Evolutionary conservation across 2,329 filamentous ascomycete species (phyloP).

Genomic region (Thelonectria blattea): DNA sequence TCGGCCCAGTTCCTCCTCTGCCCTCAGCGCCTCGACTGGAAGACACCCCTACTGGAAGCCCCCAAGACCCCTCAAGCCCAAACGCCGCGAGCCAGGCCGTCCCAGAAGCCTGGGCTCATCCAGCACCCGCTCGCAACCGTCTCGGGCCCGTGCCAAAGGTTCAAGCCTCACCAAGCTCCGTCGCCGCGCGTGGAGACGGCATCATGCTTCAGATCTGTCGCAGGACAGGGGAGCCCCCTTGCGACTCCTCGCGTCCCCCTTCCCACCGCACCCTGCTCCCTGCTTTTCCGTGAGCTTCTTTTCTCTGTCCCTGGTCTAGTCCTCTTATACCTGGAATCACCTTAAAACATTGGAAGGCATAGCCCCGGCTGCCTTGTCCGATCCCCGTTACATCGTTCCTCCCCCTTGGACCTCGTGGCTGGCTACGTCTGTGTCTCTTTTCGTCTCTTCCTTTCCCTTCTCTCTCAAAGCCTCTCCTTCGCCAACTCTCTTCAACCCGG

Average conservation of each 20-base stretch:
- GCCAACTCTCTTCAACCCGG: conserved; percentile 17
- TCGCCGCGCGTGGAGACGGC: conserved; percentile 33
- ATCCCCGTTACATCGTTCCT: conserved; percentile 24
- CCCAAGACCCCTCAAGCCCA: background rate
- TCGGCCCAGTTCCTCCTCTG: background rate
- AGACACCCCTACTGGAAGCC: background rate
- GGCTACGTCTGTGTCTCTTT: background rate
- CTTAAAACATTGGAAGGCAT: conserved; percentile 34
- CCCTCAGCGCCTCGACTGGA: background rate
- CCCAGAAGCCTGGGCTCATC: conserved; percentile 30
- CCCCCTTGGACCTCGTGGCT: conserved; percentile 20
- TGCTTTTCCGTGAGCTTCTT: conserved; percentile 30
- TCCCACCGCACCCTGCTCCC: conserved; percentile 24
- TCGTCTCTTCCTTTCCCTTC: conserved; percentile 14
- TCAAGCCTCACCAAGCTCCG: conserved; percentile 10
- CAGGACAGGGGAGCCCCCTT: conserved; percentile 48
- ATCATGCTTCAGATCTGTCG: conserved; percentile 56
- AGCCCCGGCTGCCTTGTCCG: conserved; percentile 25
- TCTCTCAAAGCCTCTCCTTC: conserved; percentile 4
- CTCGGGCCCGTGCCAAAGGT: conserved; percentile 21
- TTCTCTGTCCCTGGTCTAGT: conserved; percentile 24
- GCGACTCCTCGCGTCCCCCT: conserved; percentile 30
- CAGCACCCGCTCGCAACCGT: conserved; percentile 5
- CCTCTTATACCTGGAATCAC: conserved; percentile 29
- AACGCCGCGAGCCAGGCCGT: conserved; percentile 11